Percentiles rank a stretch among this genome's conserved stretches.
phyloP scores from a whole-genome alignment of 2,329 filamentous ascomycete species.

The Volutella citrinella region DNA sequence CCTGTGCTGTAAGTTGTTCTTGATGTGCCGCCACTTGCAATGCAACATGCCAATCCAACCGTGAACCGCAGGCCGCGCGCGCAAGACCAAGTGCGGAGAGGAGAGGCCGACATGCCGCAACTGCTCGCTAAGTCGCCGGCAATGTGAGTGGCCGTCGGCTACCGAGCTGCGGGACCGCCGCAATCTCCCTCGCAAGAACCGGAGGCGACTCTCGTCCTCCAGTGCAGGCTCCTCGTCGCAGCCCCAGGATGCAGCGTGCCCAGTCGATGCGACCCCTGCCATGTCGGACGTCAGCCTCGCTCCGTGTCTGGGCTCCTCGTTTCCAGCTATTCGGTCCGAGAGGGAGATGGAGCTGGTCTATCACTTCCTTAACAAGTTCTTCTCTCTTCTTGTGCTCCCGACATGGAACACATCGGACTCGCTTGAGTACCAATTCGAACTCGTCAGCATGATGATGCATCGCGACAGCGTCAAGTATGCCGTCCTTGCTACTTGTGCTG shows the following conservation, averaged over 20 bases:
- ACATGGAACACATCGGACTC: slow-evolving; percentile 7
- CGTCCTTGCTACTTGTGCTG: slow-evolving; percentile 6
- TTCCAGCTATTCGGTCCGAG: slow-evolving; percentile 5
- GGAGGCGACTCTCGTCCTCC: no score
- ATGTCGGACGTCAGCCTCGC: no score
- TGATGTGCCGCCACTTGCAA: no score
- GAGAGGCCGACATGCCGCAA: slow-evolving; percentile 7
- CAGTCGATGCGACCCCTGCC: no score
- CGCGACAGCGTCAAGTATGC: slow-evolving; percentile 8
- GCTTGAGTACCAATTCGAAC: slow-evolving; percentile 6
- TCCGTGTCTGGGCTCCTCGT: no score
- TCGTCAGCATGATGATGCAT: slow-evolving; percentile 11
- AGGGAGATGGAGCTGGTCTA: slow-evolving; percentile 7
- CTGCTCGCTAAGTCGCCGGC: slow-evolving; percentile 4
- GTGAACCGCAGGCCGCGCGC: slow-evolving; percentile 9
- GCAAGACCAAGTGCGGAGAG: slow-evolving; percentile 19
- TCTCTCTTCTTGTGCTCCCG: slow-evolving; percentile 6
- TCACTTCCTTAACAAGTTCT: slow-evolving; percentile 9
- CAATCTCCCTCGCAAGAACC: no score
- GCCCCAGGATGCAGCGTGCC: no score
- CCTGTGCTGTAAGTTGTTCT: slow-evolving; percentile 15
- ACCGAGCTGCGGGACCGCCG: slow-evolving; percentile 15
- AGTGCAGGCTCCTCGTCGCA: no score
- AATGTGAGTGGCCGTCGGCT: slow-evolving; percentile 13
- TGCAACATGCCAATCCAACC: no score